phyloP scores from a whole-genome alignment of 257 asterid species.

The Voacanga thouarsii region DNA sequence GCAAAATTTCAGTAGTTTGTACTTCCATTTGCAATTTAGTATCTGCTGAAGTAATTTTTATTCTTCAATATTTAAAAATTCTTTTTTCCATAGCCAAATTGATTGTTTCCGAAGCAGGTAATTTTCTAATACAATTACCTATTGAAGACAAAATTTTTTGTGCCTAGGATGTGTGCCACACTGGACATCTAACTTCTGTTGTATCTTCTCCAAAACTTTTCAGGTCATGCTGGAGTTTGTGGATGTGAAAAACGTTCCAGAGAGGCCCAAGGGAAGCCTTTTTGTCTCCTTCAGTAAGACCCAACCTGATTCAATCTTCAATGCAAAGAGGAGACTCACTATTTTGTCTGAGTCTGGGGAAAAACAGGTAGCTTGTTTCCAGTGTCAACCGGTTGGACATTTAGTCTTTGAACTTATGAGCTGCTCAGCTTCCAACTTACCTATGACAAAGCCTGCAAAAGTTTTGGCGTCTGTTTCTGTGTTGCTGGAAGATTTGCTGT shows the following conservation, averaged over 20 bases:
- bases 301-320: conserved; percentile 79
- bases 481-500: conserved; percentile 51
- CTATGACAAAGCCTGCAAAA: conserved; percentile 41
- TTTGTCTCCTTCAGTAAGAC: conserved; percentile 66
- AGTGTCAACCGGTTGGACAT: conserved; percentile 73
- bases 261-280: conserved; percentile 57
- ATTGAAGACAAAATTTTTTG: neutral
- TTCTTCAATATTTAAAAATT: neutral
- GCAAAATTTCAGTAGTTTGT: neutral
- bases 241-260: conserved; percentile 63
- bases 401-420: conserved; percentile 62
- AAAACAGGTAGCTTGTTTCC: conserved; percentile 85
- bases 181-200: neutral
- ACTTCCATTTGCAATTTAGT: neutral
- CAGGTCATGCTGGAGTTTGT: conserved; percentile 97
- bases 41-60: neutral
- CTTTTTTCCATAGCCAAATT: neutral
- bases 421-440: conserved; percentile 35
- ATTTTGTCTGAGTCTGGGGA: conserved; percentile 71
- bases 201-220: conserved; percentile 18
- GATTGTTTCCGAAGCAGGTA: neutral
- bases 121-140: neutral
- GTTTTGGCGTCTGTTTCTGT: conserved; percentile 56
- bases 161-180: neutral
- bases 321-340: conserved; percentile 64